A percentile compares a stretch with the other conserved stretches of the same genome.
Evolutionary conservation across 768 basidiomycete species (phyloP).

Genomic region (Mycena rosella): DNA sequence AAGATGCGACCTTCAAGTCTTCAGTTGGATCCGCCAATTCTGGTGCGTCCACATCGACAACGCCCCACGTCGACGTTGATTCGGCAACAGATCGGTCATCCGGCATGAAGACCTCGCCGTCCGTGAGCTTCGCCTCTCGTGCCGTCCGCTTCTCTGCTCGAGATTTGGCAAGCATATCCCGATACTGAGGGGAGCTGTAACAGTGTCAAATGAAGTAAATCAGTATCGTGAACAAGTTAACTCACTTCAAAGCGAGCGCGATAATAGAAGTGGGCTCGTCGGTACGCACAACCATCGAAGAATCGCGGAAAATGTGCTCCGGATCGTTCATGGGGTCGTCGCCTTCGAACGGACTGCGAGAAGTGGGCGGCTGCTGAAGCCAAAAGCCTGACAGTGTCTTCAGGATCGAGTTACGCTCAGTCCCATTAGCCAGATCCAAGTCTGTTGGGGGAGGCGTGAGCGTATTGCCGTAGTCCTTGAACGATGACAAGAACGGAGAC

Average conservation of each 20-base stretch:
- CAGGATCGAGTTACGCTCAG: conserved; percentile 81
- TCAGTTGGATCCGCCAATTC: conserved; percentile 80
- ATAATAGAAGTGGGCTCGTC: conserved; percentile 99
- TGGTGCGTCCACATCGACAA: conserved; percentile 83
- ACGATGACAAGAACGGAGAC: conserved; percentile 66
- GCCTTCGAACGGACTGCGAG: conserved; percentile 68
- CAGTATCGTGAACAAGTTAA: conserved; percentile 13
- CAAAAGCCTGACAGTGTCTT: conserved; percentile 89
- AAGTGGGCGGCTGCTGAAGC: conserved; percentile 67
- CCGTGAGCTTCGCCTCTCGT: conserved; percentile 67
- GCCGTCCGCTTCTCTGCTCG: conserved; percentile 82
- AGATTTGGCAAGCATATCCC: conserved; percentile 82
- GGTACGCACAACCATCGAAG: conserved; percentile 93
- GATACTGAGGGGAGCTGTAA: conserved; percentile 82
- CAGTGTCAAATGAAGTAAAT: conserved; percentile 27
- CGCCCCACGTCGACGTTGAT: conserved; percentile 92
- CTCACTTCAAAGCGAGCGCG: conserved; percentile 91
- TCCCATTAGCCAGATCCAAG: conserved; percentile 63
- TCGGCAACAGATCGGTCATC: conserved; percentile 87
- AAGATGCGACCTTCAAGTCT: conserved; percentile 80
- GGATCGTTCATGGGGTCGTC: conserved; percentile 82
- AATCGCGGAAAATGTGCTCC: conserved; percentile 95
- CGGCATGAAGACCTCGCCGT: conserved; percentile 93
- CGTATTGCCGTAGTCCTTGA: conserved; percentile 52
- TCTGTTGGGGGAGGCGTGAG: conserved; percentile 66